Conservation (phyloP, 2,329 filamentous ascomycete species). For the Septoria linicola region DNA sequence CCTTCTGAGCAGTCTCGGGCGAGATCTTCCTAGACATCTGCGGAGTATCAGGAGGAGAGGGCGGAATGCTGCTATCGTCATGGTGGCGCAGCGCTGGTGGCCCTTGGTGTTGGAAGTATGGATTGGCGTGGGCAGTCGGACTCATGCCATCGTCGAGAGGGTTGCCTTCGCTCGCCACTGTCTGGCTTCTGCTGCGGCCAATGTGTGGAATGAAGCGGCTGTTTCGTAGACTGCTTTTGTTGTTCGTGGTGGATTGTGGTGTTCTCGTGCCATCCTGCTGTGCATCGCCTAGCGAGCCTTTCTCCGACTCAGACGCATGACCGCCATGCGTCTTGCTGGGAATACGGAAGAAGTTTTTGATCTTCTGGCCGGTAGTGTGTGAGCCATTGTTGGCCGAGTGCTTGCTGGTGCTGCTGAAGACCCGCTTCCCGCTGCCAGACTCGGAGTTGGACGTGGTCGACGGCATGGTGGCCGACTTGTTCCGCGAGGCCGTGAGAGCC, state of each 20-base stretch:
- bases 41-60: slow-evolving; percentile 88
- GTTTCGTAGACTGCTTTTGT: slow-evolving; percentile 66
- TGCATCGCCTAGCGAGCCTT: slow-evolving; percentile 32
- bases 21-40: slow-evolving; percentile 68
- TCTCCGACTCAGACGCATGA: slow-evolving; percentile 39
- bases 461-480: slow-evolving; percentile 29
- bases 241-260: slow-evolving; percentile 54
- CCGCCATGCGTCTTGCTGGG: slow-evolving; percentile 48
- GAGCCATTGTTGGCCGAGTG: slow-evolving; percentile 44
- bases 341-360: slow-evolving; percentile 70
- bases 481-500: slow-evolving; percentile 13
- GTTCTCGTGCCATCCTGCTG: slow-evolving; percentile 46
- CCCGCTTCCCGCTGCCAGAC: slow-evolving; percentile 41
- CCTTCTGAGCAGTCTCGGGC: slow-evolving; percentile 59
- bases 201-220: slow-evolving; percentile 87
- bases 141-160: slow-evolving; percentile 83
- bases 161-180: slow-evolving; percentile 89
- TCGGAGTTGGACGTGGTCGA: slow-evolving; percentile 22
- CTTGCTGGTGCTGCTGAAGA: slow-evolving; percentile 49
- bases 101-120: slow-evolving; percentile 95
- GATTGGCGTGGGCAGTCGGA: slow-evolving; percentile 91
- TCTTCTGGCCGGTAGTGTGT: slow-evolving; percentile 57
- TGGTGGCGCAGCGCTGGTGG: slow-evolving; percentile 90
- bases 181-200: slow-evolving; percentile 82
- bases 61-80: slow-evolving; percentile 88